Percentiles rank a stretch among this genome's conserved stretches.
These are phyloP conservation scores for Eutrema salsugineum DNA, from an alignment of 441 rosid genomes.

Conservation along the genomic window DNA sequence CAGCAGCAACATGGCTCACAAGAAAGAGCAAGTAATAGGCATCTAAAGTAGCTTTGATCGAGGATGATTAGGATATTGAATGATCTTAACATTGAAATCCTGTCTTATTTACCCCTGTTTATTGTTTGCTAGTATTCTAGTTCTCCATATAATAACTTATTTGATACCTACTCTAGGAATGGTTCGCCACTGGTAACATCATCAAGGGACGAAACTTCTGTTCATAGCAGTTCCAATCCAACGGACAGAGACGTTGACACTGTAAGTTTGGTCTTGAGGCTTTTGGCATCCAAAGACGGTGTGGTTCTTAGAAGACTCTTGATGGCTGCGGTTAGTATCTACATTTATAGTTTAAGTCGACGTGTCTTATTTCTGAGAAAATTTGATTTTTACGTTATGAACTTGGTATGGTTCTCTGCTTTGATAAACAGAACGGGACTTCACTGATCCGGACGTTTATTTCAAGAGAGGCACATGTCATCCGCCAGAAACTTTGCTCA, in stretches of 20 bases:
- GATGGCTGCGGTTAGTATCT: conserved; percentile 85
- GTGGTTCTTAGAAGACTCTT: conserved; percentile 78
- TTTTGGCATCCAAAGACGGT: conserved; percentile 79
- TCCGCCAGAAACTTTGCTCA: conserved; percentile 59
- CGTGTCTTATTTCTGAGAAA: not conserved
- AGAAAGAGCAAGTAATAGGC: not conserved
- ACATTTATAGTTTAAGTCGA: not conserved
- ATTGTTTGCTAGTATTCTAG: not conserved
- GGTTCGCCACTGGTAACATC: conserved; percentile 34
- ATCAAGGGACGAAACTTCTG: conserved; percentile 39
- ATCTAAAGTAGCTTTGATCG: not conserved
- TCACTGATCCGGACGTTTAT: conserved; percentile 66
- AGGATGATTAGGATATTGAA: not conserved
- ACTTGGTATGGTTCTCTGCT: conserved; percentile 19
- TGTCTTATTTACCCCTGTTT: not conserved
- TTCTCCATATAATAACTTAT: conserved; percentile 3
- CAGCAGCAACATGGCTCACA: not conserved
- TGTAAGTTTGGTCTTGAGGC: conserved; percentile 54
- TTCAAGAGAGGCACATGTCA: conserved; percentile 64
- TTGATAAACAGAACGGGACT: conserved; percentile 69
- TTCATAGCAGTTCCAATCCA: conserved; percentile 33
- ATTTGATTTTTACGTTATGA: not conserved
- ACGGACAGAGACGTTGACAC: conserved; percentile 42
- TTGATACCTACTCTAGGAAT: conserved; percentile 50
- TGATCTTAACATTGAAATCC: not conserved